Evolutionary conservation across 768 basidiomycete species (phyloP).

Genomic region (Russula ochroleuca): DNA sequence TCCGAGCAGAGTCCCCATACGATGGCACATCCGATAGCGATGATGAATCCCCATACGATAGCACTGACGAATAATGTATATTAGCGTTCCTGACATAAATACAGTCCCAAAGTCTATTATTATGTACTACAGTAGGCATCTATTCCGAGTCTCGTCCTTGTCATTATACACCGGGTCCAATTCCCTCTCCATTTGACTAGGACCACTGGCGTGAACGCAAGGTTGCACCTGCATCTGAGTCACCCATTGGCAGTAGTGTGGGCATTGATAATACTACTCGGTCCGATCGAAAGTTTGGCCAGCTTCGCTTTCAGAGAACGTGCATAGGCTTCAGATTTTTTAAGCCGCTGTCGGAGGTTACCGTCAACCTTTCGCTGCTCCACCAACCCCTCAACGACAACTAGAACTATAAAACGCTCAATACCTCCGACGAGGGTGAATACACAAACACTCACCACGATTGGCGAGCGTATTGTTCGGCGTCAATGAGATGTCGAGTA

Average conservation of each 20-base stretch:
- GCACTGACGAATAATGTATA: too few relatives aligned
- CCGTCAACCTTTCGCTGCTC: background rate
- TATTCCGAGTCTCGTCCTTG: too few relatives aligned
- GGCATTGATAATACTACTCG: background rate
- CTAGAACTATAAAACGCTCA: background rate
- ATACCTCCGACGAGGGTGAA: background rate
- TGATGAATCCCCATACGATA: too few relatives aligned
- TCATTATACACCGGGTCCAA: too few relatives aligned
- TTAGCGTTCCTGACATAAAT: too few relatives aligned
- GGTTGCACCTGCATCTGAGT: too few relatives aligned
- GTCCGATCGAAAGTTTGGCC: background rate
- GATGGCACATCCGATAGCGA: too few relatives aligned
- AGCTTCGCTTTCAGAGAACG: background rate
- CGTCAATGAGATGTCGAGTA: background rate
- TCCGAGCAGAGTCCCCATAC: background rate
- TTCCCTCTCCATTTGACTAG: too few relatives aligned
- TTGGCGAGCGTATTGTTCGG: constrained; percentile 1
- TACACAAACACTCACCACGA: background rate
- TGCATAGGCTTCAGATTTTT: background rate
- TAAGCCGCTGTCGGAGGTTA: background rate
- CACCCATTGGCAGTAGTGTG: too few relatives aligned
- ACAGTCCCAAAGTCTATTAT: too few relatives aligned
- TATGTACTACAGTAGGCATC: too few relatives aligned
- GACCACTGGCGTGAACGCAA: too few relatives aligned
- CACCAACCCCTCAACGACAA: background rate